Evolutionary conservation across 2,329 filamentous ascomycete species (phyloP), one percentile per base, ranked within the genome.

Genomic region (Hypoxylon sp.): DNA sequence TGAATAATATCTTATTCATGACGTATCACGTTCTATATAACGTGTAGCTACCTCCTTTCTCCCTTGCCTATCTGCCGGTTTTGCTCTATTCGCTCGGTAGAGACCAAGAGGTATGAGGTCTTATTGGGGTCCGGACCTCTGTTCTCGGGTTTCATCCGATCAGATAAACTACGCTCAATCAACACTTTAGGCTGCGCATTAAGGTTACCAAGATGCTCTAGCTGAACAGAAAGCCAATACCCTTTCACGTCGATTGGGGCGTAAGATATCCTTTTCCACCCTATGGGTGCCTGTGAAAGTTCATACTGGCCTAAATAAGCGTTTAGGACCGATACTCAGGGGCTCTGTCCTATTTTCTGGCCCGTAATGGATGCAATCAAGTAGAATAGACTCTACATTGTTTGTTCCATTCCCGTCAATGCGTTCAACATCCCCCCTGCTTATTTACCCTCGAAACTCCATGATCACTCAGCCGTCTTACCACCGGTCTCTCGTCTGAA

Each of bases 181-280:
- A 33, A 51, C 17, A 25, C 22, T 25, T 51, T 54, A 58, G n/a
- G n/a, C 22, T 53, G 44, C 31, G 20, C 46, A 44, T 51, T 58
- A 64, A 37, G 17, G n/a, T 58, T 58, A 17, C 17, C 33, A 44
- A 33, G 31, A 58, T 58, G 35, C 61, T 46, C 46, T 51, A 13
- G 17, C 14, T 53, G 27, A 30, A 17, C 33, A 53, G 35, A 46
- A 64, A 17, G 31, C 27, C 25, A 46, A 10, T 44, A 10, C 20
- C 25, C 11, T 42, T 33, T 31, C 51, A 27, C 2, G 25, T 27
- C 25, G 3, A 27, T 27, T 27, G 25, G 25, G 25, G 25, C 25
- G 25, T 54, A 27, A 44, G 33, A 50, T 33, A 44, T 42, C 22
- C 14, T 35, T 49, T 55, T 55, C 50, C 33, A 20, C 44, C 27